phyloP scores from a whole-genome alignment of 2,329 filamentous ascomycete species.

The Ophiostoma sp. region DNA sequence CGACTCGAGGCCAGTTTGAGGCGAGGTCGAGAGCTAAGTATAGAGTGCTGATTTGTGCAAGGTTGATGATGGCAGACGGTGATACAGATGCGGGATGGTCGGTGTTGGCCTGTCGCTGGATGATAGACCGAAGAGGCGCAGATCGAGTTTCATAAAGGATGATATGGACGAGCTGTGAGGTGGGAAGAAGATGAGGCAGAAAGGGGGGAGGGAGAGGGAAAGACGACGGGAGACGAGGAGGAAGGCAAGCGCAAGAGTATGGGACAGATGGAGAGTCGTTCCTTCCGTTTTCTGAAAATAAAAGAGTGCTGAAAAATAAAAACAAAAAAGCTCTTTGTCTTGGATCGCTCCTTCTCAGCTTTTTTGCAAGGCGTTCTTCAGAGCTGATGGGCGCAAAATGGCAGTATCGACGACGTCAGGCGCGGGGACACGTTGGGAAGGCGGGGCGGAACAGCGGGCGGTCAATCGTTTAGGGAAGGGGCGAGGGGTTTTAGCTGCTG shows the following conservation, averaged over 20 bases:
- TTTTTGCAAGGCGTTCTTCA: constrained; percentile 12
- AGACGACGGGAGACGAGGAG: not conserved
- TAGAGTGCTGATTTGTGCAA: not conserved
- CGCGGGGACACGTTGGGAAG: constrained; percentile 4
- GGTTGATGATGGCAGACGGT: not conserved
- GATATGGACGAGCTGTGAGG: not conserved
- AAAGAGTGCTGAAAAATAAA: not conserved
- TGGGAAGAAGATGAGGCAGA: constrained; percentile 2
- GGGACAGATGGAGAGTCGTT: not conserved
- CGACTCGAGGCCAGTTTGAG: not conserved
- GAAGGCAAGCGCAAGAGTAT: not conserved
- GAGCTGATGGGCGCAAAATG: constrained; percentile 1
- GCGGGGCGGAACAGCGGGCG: constrained; percentile 19
- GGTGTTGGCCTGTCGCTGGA: not conserved
- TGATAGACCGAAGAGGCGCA: not conserved
- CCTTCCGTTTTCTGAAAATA: not conserved
- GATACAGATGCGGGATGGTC: not conserved
- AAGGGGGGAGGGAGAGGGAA: not conserved
- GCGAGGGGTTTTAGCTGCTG: not conserved
- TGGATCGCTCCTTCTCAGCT: constrained; percentile 1
- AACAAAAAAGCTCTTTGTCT: not conserved
- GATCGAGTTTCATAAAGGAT: not conserved
- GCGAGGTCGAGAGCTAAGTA: not conserved
- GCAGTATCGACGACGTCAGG: constrained; percentile 14
- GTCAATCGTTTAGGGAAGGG: constrained; percentile 15